Evolutionary conservation across 2,329 filamentous ascomycete genomes (phyloP), one percentile per base, ranked within the genome.

Genomic region (Pseudogymnoascus sp.): DNA sequence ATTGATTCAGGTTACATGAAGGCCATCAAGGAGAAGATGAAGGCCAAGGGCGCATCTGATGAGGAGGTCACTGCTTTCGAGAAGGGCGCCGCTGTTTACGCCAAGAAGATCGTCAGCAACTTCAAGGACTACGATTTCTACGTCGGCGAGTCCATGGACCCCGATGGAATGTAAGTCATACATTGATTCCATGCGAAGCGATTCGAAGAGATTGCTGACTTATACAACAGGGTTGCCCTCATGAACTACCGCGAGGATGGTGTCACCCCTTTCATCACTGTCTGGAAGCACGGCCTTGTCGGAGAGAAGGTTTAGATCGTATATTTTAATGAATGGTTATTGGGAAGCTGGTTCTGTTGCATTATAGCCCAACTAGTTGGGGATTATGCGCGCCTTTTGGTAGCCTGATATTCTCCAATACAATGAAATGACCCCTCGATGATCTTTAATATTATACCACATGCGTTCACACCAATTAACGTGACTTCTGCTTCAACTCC

Each of bases 171-270:
- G 94, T 94, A 81, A 73, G 89, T 84, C 61, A 35, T 63, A 24
- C 44, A 54, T 31, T 44, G 57, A 62, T 61, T 40, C 7, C 6
- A 47, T 21, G 9, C 63, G 41, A 63, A 58, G 17, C 36, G 26
- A 59, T 58, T 17, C 4, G 29, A 29, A 10, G 31, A 37, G 4
- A 57, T 54, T 26, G 59, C 35, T 64, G 15, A 66, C 60, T 61
- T 5, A 41, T 41, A n/a, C 2, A 59, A 26, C 66, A 92, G 89
- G 86, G 82, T 96, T 71, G 82, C 92, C 68, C 89, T 97, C 69
- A 88, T 97, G 74, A 95, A 97, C 84, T 99, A 96, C 85, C 93
- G 94, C 71, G 92, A 96, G 76, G 94, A 97, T 71, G 94, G 94
- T 76, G 77, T 88, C 69, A 97, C 93, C 61, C 94, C 94, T 64